A percentile compares a stretch with the other conserved stretches of the same genome.
Evolutionary conservation across 768 basidiomycete species (phyloP).

Genomic region (Daedaleopsis nitida): DNA sequence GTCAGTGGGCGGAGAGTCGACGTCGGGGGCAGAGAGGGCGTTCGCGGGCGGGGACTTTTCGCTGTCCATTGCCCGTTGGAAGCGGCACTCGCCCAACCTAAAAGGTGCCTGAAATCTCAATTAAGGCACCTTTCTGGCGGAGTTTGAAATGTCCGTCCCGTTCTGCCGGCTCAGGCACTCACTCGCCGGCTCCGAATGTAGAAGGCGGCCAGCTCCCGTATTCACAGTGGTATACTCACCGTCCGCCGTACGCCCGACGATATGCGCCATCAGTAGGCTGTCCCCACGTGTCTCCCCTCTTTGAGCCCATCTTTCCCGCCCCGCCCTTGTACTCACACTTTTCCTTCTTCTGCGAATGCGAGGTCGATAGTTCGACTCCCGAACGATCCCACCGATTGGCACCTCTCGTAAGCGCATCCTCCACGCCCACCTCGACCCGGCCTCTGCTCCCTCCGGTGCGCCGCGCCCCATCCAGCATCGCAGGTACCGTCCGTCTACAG

Average conservation of each 20-base stretch:
- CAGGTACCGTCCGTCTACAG: not conserved
- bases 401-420: not conserved
- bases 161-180: constrained; percentile 23
- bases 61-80: constrained; percentile 25
- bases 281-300: not conserved
- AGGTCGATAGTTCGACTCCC: not conserved
- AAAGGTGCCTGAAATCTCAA: constrained; percentile 30
- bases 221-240: too few relatives aligned
- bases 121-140: constrained; percentile 27
- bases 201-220: not conserved
- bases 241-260: too few relatives aligned
- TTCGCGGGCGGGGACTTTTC: constrained; percentile 21
- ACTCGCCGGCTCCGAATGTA: constrained; percentile 23
- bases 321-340: not conserved
- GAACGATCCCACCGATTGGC: not conserved
- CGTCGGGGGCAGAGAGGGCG: not conserved
- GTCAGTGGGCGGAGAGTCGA: not conserved
- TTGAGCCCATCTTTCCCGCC: too few relatives aligned
- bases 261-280: too few relatives aligned
- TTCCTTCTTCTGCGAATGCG: too few relatives aligned
- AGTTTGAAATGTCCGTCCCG: constrained; percentile 12
- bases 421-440: not conserved
- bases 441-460: not conserved
- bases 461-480: not conserved
- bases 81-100: constrained; percentile 20